Base-by-base conservation (phyloP, 768 basidiomycete genomes). In the Lepiota brunneoincarnata region DNA sequence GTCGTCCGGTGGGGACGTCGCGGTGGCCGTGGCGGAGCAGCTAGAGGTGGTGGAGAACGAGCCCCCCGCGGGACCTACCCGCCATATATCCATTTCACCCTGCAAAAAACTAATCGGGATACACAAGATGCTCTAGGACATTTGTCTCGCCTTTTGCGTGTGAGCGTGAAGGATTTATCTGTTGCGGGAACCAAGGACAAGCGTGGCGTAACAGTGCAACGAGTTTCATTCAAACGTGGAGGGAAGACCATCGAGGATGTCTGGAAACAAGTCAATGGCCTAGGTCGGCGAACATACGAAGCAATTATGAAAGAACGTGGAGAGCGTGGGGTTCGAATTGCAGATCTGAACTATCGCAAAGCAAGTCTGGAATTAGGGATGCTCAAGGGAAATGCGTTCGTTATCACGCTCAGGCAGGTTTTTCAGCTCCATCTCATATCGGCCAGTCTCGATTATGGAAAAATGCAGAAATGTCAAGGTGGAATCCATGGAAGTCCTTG, bases 181-280 rank as follows among this genome's bases (percentile, higher is more conserved):
- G 89, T 94, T 21, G 92, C 94, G 3, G 97, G 97, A 0, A 99
- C 97, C 6, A 99, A 99, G 66, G 97, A 99, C 72, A 99, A 98
- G 67, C 89, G 97, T 31, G 97, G 93, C 0, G 93, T 98, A 14
- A 98, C 97, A 1, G 86, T 91, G 1, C 97, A 99, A 66, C 84
- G 93, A 1, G 93, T 98, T 15, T 87, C 88, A 3, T 67, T 98
- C 14, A 81, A 82, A 50, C 78, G 93, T 14, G 81, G 83, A n/a
- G 81, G 77, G 52, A 89, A 89, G 68, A 86, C 84, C 0, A 82
- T 90, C 1, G 87, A 89, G 57, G 84, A 91, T 54, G 81, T 98
- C 3, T 99, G 95, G 95, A 86, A 77, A 60, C 72, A 83, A 41
- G 83, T 81, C 2, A 95, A 95, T 67, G 83, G 84, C 20, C 70